phyloP scores from a whole-genome alignment of 805 yeast species.

The Komagataella pseudopastoris region DNA sequence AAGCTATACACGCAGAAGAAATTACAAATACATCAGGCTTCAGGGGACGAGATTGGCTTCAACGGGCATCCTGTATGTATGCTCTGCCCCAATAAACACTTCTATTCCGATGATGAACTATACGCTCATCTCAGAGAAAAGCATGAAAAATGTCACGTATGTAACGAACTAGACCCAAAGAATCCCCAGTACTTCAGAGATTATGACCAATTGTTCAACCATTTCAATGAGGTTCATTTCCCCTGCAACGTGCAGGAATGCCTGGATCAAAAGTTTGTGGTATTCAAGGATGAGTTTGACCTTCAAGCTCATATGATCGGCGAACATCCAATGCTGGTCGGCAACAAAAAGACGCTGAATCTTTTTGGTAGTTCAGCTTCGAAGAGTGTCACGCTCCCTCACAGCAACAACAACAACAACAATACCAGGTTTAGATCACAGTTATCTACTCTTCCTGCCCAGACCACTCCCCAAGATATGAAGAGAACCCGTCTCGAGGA shows the following conservation, averaged over 20 bases:
- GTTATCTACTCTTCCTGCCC: conserved; percentile 37
- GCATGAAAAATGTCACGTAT: conserved; percentile 85
- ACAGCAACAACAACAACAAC: conserved; percentile 5
- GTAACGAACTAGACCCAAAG: conserved; percentile 54
- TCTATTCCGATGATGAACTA: conserved; percentile 82
- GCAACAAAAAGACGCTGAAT: conserved; percentile 21
- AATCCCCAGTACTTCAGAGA: conserved; percentile 66
- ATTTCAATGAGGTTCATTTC: conserved; percentile 63
- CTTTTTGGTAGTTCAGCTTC: conserved; percentile 21
- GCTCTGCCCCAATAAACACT: conserved; percentile 61
- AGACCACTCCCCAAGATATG: conserved; percentile 16
- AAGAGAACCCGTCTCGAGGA: conserved; percentile 62
- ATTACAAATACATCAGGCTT: conserved; percentile 53
- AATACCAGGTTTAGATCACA: conserved; percentile 37
- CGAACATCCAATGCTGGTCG: conserved; percentile 58
- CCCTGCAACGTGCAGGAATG: conserved; percentile 69
- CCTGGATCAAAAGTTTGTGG: conserved; percentile 83
- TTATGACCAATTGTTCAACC: conserved; percentile 62
- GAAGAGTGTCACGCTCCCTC: conserved; percentile 3
- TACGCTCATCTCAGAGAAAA: conserved; percentile 65
- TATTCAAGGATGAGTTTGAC: conserved; percentile 76
- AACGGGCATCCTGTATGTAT: conserved; percentile 83
- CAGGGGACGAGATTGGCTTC: conserved; percentile 71
- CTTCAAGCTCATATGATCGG: conserved; percentile 77
- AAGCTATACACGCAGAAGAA: conserved; percentile 45